A percentile compares a stretch with the other conserved stretches of the same genome.
Evolutionary conservation across 106 monocot genomes (phyloP).

Genomic region (Gastrodia elata): DNA sequence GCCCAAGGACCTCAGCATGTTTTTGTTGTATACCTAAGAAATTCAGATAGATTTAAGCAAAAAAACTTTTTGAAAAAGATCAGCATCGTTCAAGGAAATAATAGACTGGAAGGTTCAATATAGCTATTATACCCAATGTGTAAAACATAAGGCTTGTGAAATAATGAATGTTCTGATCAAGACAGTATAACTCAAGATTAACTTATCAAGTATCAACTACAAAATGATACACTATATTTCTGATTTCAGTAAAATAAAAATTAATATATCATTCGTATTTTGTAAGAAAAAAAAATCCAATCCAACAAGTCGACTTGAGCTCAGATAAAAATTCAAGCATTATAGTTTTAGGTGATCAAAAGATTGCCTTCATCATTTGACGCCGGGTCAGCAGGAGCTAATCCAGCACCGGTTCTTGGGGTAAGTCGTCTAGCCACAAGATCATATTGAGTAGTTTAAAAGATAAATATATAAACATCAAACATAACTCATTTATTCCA

Average conservation of each 20-base stretch:
- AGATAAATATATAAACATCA: too few relatives aligned
- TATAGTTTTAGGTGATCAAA: neutral
- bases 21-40: conserved; percentile 56
- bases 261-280: neutral
- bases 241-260: neutral
- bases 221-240: neutral
- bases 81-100: neutral
- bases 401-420: too few relatives aligned
- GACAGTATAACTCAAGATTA: neutral
- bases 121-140: neutral
- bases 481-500: too few relatives aligned
- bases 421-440: too few relatives aligned
- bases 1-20: conserved; percentile 92
- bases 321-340: neutral
- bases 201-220: neutral
- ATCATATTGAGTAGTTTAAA: too few relatives aligned
- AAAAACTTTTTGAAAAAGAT: neutral
- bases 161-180: neutral
- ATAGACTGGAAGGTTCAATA: neutral
- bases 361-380: neutral
- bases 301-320: neutral
- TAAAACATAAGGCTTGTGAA: neutral
- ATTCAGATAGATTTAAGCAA: conserved; percentile 1
- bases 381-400: too few relatives aligned
- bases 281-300: neutral